Percentiles rank a stretch among this genome's conserved stretches.
phyloP scores from a whole-genome alignment of 192 early-diverging fungal genomes.

The Linnemannia elongata region DNA sequence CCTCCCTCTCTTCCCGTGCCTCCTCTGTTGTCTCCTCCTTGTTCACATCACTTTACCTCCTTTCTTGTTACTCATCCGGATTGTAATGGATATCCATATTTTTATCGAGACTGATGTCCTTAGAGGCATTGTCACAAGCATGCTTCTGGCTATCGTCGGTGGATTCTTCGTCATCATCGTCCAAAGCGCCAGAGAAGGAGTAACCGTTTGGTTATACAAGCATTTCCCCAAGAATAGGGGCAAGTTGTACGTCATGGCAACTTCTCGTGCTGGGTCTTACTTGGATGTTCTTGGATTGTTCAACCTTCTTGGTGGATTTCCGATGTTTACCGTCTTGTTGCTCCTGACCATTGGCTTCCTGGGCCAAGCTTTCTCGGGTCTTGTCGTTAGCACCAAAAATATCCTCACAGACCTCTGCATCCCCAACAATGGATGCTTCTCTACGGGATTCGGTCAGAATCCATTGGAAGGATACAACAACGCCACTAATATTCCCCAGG shows the following conservation, averaged over 20 bases:
- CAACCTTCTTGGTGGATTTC: constrained; percentile 22
- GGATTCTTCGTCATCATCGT: constrained; percentile 21
- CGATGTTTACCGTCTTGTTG: constrained; percentile 11
- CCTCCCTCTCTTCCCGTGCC: no score
- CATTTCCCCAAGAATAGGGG: constrained; percentile 20
- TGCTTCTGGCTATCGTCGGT: constrained; percentile 16
- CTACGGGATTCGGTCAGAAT: constrained; percentile 16
- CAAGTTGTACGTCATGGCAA: constrained; percentile 28
- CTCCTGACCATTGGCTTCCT: constrained; percentile 9
- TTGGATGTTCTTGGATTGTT: constrained; percentile 18
- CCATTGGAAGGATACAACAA: constrained; percentile 15
- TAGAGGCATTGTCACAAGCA: constrained; percentile 16
- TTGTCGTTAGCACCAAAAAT: constrained; percentile 20
- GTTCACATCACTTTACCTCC: no score
- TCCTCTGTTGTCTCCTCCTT: no score
- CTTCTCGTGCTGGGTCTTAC: constrained; percentile 17
- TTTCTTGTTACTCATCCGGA: neutral
- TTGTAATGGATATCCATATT: constrained; percentile 7
- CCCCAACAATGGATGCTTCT: constrained; percentile 10
- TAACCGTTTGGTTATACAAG: constrained; percentile 13
- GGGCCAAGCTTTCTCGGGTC: constrained; percentile 8
- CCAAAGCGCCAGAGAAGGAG: constrained; percentile 20
- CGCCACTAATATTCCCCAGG: neutral
- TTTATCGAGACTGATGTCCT: neutral
- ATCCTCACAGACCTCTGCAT: constrained; percentile 10